Evolutionary conservation across 2,329 filamentous ascomycete species (phyloP).

Genomic region (Nannizziopsis arthrosporioides): DNA sequence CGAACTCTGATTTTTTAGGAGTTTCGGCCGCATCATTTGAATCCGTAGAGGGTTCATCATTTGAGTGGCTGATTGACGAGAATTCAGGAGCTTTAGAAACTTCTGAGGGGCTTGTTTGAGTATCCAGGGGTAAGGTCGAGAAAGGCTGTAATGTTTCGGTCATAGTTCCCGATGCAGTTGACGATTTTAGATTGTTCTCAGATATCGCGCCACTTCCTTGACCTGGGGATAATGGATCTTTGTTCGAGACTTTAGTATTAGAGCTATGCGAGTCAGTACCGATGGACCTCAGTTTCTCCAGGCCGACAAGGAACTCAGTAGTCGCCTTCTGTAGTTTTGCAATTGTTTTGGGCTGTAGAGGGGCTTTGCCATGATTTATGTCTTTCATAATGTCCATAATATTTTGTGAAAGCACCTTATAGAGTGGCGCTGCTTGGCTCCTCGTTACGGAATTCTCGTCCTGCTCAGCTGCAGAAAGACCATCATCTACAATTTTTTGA

Average conservation of each 20-base stretch:
- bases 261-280: neutral
- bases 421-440: constrained; percentile 5
- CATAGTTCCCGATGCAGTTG: too few species aligned
- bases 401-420: constrained; percentile 14
- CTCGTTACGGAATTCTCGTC: constrained; percentile 5
- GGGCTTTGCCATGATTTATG: constrained; percentile 3
- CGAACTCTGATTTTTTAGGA: constrained; percentile 8
- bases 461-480: constrained; percentile 12
- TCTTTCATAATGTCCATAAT: constrained; percentile 14
- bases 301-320: constrained; percentile 38
- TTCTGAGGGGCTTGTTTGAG: too few species aligned
- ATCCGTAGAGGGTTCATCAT: neutral
- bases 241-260: too few species aligned
- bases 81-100: too few species aligned
- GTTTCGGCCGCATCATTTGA: too few species aligned
- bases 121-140: too few species aligned
- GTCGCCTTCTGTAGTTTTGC: constrained; percentile 43
- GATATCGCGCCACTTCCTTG: too few species aligned
- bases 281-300: neutral
- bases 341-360: constrained; percentile 30
- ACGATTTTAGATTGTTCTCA: too few species aligned
- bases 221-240: too few species aligned
- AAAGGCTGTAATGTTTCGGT: too few species aligned
- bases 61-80: neutral
- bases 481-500: constrained; percentile 13